phyloP scores from a whole-genome alignment of 805 yeast genomes.

The Diddensiella santjacobensis region DNA sequence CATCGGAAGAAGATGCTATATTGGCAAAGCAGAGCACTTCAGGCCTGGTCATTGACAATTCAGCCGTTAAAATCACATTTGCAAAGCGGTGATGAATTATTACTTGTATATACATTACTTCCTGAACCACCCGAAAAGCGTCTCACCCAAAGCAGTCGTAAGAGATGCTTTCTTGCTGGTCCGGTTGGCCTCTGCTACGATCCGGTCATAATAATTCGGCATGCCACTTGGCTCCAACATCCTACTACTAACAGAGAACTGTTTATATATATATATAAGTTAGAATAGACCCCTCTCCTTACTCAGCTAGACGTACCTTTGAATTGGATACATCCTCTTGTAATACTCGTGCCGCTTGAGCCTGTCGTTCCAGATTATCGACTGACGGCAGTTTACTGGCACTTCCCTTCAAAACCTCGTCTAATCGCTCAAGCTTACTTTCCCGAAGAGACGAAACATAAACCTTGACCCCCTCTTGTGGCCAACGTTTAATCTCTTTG shows the following conservation, averaged over 20 bases:
- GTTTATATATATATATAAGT: too few relatives aligned
- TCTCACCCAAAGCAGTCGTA: constrained; percentile 65
- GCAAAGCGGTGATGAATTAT: constrained; percentile 31
- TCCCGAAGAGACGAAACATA: constrained; percentile 48
- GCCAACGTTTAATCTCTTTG: constrained; percentile 29
- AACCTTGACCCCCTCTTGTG: constrained; percentile 43
- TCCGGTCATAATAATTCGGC: constrained; percentile 69
- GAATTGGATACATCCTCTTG: constrained; percentile 17
- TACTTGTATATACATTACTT: constrained; percentile 8
- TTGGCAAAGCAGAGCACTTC: constrained; percentile 33
- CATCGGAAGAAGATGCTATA: constrained; percentile 49
- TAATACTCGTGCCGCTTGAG: constrained; percentile 24
- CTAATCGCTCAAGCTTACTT: constrained; percentile 42
- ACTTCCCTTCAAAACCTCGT: constrained; percentile 17
- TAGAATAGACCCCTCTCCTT: too few relatives aligned
- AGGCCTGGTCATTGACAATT: constrained; percentile 28
- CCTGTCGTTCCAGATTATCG: constrained; percentile 24
- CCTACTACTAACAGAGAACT: constrained; percentile 43
- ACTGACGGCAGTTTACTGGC: constrained; percentile 26
- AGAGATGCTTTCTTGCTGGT: constrained; percentile 62
- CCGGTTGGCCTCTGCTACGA: constrained; percentile 67
- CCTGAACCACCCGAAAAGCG: constrained; percentile 56
- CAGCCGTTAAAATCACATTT: constrained; percentile 28
- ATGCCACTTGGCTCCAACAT: constrained; percentile 79
- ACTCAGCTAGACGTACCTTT: constrained; percentile 22